phyloP scores from a whole-genome alignment of 2,329 filamentous ascomycete species.

The Pyricularia sp. region DNA sequence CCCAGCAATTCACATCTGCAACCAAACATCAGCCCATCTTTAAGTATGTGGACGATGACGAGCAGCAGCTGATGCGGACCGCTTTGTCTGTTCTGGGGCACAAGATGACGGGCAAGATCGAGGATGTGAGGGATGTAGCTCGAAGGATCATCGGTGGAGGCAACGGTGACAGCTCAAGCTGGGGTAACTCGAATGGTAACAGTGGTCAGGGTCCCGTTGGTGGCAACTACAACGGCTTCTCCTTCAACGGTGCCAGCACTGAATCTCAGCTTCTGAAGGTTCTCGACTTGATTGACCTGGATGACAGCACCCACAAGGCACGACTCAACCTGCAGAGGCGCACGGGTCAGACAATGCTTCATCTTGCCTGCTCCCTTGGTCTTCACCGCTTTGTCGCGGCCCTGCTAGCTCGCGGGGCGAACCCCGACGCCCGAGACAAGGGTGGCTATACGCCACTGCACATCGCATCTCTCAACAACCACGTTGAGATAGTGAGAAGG shows the following conservation, averaged over 20 bases:
- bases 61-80: conserved; percentile 58
- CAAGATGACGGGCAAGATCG: conserved; percentile 54
- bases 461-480: conserved; percentile 67
- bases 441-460: conserved; percentile 78
- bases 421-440: conserved; percentile 64
- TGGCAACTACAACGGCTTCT: conserved; percentile 22
- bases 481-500: conserved; percentile 65
- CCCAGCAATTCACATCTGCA: conserved; percentile 19
- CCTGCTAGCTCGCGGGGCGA: conserved; percentile 68
- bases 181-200: conserved; percentile 28
- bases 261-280: conserved; percentile 63
- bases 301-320: conserved; percentile 60
- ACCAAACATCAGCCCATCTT: conserved; percentile 44
- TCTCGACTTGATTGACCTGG: conserved; percentile 70
- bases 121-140: conserved; percentile 53
- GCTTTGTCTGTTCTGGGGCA: conserved; percentile 55
- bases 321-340: conserved; percentile 54
- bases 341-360: conserved; percentile 70
- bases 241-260: conserved; percentile 34
- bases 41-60: conserved; percentile 65
- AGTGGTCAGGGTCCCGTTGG: conserved; percentile 22
- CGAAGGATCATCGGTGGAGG: conserved; percentile 50
- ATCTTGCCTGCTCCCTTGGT: conserved; percentile 67
- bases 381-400: conserved; percentile 68
- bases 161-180: conserved; percentile 15